Evolutionary conservation across 441 rosid genomes (phyloP).

Genomic region (Arabidopsis hybrid): DNA sequence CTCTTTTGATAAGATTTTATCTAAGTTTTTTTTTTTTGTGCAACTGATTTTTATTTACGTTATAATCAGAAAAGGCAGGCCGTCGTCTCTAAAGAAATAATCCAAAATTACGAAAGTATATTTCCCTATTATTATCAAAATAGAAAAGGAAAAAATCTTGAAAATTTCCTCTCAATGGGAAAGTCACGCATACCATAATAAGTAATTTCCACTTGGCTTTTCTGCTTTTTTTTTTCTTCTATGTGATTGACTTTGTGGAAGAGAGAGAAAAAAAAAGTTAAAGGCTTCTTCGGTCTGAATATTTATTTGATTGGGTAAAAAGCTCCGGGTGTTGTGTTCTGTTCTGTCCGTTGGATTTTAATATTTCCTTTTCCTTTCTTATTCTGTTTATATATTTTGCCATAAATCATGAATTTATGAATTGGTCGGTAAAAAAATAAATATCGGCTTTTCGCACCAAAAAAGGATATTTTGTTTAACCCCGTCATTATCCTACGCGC

Average conservation of each 20-base stretch:
- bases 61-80: neutral
- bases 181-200: constrained; percentile 5
- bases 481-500: constrained; percentile 39
- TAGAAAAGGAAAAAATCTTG: neutral
- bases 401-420: constrained; percentile 17
- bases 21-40: too few relatives aligned
- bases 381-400: constrained; percentile 7
- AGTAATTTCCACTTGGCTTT: constrained; percentile 12
- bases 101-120: neutral
- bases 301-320: constrained; percentile 30
- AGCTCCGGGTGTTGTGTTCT: constrained; percentile 36
- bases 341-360: constrained; percentile 29
- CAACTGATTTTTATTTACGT: neutral
- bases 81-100: neutral
- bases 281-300: neutral
- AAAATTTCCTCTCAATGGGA: neutral
- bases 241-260: neutral
- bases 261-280: neutral
- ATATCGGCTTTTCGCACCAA: constrained; percentile 19
- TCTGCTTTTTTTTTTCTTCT: neutral
- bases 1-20: too few relatives aligned
- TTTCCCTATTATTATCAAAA: too few relatives aligned
- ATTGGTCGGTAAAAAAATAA: constrained; percentile 15
- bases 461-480: constrained; percentile 29
- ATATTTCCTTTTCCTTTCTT: neutral